Evolutionary conservation across 441 rosid species (phyloP).

Genomic region (Pelargonium myrrhifolium): DNA sequence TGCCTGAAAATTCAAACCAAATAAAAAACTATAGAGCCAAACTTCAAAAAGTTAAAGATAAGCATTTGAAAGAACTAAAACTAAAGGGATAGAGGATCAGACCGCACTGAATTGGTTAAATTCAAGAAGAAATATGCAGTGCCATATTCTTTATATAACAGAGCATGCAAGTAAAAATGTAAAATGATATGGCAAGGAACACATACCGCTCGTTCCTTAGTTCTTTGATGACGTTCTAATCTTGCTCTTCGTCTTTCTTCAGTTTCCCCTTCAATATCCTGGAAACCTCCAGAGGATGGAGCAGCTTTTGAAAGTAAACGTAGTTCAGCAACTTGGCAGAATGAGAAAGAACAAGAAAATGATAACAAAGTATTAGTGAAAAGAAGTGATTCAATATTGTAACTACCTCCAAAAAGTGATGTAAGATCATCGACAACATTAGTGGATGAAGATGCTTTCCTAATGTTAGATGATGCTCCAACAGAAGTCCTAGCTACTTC

Average conservation of each 20-base stretch:
- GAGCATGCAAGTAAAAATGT: neutral
- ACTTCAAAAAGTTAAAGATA: conserved; percentile 3
- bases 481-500: conserved; percentile 51
- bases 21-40: conserved; percentile 5
- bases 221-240: conserved; percentile 89
- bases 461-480: conserved; percentile 53
- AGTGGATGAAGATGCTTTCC: conserved; percentile 70
- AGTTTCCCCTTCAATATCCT: conserved; percentile 79
- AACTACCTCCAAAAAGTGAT: conserved; percentile 76
- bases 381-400: conserved; percentile 9
- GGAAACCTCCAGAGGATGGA: conserved; percentile 62
- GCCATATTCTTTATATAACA: neutral
- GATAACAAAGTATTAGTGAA: neutral
- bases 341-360: conserved; percentile 1
- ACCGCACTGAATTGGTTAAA: neutral
- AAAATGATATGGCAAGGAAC: neutral
- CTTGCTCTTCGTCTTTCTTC: conserved; percentile 87
- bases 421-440: conserved; percentile 78
- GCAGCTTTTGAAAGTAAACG: conserved; percentile 36
- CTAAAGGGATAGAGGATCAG: neutral
- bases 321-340: conserved; percentile 22
- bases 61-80: neutral
- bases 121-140: neutral
- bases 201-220: conserved; percentile 95
- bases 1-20: conserved; percentile 40